Evolutionary conservation across 140 eudicot genomes (phyloP).

Genomic region (Cichorium intybus): DNA sequence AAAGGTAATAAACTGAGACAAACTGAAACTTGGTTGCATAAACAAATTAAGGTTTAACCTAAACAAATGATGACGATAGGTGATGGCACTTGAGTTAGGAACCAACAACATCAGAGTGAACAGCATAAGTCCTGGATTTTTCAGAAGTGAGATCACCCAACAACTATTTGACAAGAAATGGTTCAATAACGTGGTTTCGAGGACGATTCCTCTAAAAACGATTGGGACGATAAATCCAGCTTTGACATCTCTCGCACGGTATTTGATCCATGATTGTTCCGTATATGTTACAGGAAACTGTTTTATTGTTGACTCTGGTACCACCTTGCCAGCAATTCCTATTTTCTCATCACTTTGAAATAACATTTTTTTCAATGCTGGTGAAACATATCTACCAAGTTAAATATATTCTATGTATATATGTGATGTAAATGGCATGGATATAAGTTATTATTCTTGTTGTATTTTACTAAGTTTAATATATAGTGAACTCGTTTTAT

Average conservation of each 20-base stretch:
- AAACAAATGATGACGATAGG: slow-evolving; percentile 23
- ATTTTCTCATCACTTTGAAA: slow-evolving; percentile 43
- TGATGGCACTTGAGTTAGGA: slow-evolving; percentile 53
- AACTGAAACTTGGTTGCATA: no score
- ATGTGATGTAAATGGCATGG: no score
- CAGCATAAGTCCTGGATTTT: slow-evolving; percentile 47
- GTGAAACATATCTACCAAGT: no score
- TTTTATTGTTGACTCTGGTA: slow-evolving; percentile 45
- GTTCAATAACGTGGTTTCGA: slow-evolving; percentile 36
- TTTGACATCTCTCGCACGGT: slow-evolving; percentile 36
- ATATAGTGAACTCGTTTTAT: no score
- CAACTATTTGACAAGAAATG: slow-evolving; percentile 41
- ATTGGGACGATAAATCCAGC: slow-evolving; percentile 45
- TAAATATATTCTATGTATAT: no score
- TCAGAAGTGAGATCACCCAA: slow-evolving; percentile 44
- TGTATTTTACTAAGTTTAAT: no score
- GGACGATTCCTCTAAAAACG: slow-evolving; percentile 35
- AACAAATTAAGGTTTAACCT: not conserved
- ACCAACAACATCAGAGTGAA: slow-evolving; percentile 42
- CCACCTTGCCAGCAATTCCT: slow-evolving; percentile 33
- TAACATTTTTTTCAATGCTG: not conserved
- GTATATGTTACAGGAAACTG: slow-evolving; percentile 35
- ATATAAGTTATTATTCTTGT: no score
- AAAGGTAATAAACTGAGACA: slow-evolving; percentile 22
- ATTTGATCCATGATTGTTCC: slow-evolving; percentile 46